Base-by-base conservation (phyloP, 2,329 filamentous ascomycete species). In the Trichoderma atrobrunneum region DNA sequence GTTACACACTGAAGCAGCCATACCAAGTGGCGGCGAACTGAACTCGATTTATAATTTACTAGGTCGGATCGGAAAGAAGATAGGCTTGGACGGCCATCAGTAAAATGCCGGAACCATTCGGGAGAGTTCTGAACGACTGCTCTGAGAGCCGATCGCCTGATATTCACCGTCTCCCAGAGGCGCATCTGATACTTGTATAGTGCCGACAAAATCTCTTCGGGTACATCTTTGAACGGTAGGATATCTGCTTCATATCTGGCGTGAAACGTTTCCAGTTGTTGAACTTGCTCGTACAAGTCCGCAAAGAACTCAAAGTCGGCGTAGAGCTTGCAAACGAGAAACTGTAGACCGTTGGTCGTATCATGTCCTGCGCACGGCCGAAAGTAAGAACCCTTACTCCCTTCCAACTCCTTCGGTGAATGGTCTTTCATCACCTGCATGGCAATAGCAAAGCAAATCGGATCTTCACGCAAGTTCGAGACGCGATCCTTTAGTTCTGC, bases 381-480 rank as follows among this genome's bases (percentile, higher is more conserved):
- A 54, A 6, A 54, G 36, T 39, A 51, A 12, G 21, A 54, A 24
- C n/a, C 11, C 21, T 21, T 54, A 54, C 7, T 0, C n/a, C n/a
- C 48, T 14, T 24, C 21, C n/a, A 5, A 7, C 0, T 24, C n/a
- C 11, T 54, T 54, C 5, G 78, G 77, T 0, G 83, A 79, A 74
- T 90, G 88, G 14, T 88, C 85, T 26, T 79, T 81, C 32, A 76
- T 75, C 1, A 87, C 84, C 10, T 76, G 73, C 1, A 88, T 57
- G 0, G 78, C 70, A 2, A 86, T 80, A 5, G 81, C 78, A 73
- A 90, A 90, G 78, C 89, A 90, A 0, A 79, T 79, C 0, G 88
- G 88, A 75, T 91, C 89, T 74, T 91, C 88, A 8, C 88, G 83
- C 3, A 91, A 78, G 0, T 82, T 75, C 84, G 84, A 87, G 0